Conservation (phyloP, 192 early-diverging fungal species). For the Spinellus fusiger region DNA sequence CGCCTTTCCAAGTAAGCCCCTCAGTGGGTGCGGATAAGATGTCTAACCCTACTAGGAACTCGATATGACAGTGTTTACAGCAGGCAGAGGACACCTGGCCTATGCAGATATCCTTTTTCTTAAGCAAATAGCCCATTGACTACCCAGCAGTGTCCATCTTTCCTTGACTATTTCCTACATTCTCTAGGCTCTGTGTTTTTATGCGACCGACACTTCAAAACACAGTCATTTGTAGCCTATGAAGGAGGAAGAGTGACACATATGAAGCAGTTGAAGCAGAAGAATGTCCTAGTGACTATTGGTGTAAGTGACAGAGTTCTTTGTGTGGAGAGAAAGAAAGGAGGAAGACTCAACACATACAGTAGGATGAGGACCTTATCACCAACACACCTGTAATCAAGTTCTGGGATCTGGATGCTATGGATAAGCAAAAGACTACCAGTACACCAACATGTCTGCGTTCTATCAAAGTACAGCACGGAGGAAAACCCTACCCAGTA, state of each 20-base stretch:
- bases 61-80: conserved; percentile 8
- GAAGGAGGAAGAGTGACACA: conserved; percentile 70
- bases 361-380: conserved; percentile 43
- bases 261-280: conserved; percentile 71
- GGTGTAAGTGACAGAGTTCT: conserved; percentile 48
- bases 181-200: conserved; percentile 56
- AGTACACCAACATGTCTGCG: conserved; percentile 51
- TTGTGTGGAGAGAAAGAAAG: conserved; percentile 32
- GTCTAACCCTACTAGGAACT: conserved; percentile 1
- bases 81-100: conserved; percentile 8
- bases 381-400: conserved; percentile 56
- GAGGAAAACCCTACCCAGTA: conserved; percentile 61
- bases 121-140: background rate
- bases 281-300: conserved; percentile 75
- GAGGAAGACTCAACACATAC: conserved; percentile 20
- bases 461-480: conserved; percentile 62
- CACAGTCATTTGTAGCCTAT: conserved; percentile 58
- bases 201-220: conserved; percentile 56
- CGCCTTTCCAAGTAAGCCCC: conserved; percentile 53
- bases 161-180: conserved; percentile 25
- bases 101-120: conserved; percentile 12
- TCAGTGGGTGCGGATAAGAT: conserved; percentile 21
- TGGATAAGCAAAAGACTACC: conserved; percentile 36
- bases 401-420: conserved; percentile 73
- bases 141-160: background rate